Evolutionary conservation across 2,329 filamentous ascomycete genomes (phyloP).

Genomic region (Ophiognomonia clavigignenti-juglandacearum): DNA sequence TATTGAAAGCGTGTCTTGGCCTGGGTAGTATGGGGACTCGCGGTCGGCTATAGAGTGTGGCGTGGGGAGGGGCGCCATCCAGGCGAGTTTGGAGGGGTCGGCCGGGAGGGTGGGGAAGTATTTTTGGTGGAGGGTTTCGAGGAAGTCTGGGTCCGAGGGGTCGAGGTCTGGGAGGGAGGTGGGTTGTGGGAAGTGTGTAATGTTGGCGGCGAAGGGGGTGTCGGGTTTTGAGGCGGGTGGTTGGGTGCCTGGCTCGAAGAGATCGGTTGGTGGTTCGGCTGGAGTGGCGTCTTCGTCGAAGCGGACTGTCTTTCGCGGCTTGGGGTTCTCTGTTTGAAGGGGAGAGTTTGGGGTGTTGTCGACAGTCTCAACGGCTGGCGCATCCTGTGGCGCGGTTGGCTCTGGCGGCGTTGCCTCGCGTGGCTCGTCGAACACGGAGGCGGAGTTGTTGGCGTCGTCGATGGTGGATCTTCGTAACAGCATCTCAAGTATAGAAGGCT

Average conservation of each 20-base stretch:
- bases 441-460: constrained; percentile 56
- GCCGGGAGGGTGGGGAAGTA: constrained; percentile 88
- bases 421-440: constrained; percentile 37
- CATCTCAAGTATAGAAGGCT: constrained; percentile 69
- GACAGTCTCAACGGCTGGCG: constrained; percentile 32
- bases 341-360: constrained; percentile 23
- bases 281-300: constrained; percentile 40
- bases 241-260: constrained; percentile 26
- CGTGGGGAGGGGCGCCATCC: constrained; percentile 70
- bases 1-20: constrained; percentile 64
- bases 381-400: constrained; percentile 10
- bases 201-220: constrained; percentile 29
- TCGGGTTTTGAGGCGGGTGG: constrained; percentile 17
- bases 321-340: constrained; percentile 9
- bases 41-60: constrained; percentile 56
- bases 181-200: constrained; percentile 59
- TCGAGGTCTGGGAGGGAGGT: constrained; percentile 66
- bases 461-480: constrained; percentile 73
- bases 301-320: constrained; percentile 27
- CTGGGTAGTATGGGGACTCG: constrained; percentile 77
- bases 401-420: neutral
- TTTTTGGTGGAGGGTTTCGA: constrained; percentile 78
- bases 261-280: constrained; percentile 33
- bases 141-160: constrained; percentile 76
- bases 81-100: constrained; percentile 75